phyloP scores from a whole-genome alignment of 2,329 filamentous ascomycete genomes.

The Penicillium sp. region DNA sequence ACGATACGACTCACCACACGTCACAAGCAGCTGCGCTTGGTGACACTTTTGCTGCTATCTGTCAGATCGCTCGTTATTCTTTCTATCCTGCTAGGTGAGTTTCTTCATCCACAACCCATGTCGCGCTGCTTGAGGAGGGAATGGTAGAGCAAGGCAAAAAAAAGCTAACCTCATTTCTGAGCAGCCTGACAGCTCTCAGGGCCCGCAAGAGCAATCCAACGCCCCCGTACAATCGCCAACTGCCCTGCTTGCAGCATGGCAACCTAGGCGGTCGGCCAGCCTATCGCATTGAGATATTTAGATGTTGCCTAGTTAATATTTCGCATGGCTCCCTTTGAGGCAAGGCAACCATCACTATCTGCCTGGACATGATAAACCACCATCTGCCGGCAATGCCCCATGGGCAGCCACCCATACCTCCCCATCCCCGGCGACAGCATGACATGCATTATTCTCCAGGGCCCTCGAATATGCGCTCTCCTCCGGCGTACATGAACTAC shows the following conservation, averaged over 20 bases:
- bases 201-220: background rate
- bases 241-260: conserved; percentile 30
- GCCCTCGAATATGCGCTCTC: conserved; percentile 52
- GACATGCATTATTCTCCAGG: conserved; percentile 41
- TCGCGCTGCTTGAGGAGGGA: background rate
- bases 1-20: background rate
- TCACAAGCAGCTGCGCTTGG: conserved; percentile 2
- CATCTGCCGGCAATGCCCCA: conserved; percentile 43
- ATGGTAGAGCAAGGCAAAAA: background rate
- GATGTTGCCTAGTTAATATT: conserved; percentile 19
- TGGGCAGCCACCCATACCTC: conserved; percentile 49
- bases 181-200: conserved; percentile 1
- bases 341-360: conserved; percentile 30
- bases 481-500: conserved; percentile 57
- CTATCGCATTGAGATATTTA: conserved; percentile 11
- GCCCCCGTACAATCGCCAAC: conserved; percentile 7
- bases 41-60: background rate
- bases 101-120: background rate
- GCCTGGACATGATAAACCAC: conserved; percentile 43
- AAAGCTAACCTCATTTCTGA: conserved; percentile 12
- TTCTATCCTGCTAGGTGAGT: background rate
- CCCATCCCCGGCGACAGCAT: conserved; percentile 43
- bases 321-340: conserved; percentile 41
- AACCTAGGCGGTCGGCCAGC: conserved; percentile 26
- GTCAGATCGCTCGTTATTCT: background rate